These are phyloP conservation scores for Fragaria vesca DNA, from an alignment of 306 rosid species.

Conservation along the genomic window DNA sequence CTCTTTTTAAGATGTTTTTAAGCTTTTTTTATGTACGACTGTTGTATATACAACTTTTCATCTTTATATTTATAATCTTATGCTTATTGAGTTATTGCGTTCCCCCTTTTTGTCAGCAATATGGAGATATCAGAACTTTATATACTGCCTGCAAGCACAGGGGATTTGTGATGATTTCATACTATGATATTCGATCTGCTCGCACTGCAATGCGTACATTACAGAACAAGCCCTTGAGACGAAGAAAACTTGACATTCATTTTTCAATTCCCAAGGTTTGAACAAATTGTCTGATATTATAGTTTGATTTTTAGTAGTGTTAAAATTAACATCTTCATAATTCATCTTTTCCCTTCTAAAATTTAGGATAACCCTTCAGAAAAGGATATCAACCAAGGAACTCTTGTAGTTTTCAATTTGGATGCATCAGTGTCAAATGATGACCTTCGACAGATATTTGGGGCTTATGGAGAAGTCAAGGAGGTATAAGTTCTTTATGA, in stretches of 20 bases:
- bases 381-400: conserved; percentile 93
- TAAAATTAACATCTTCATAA: conserved; percentile 18
- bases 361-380: conserved; percentile 93
- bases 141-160: conserved; percentile 97
- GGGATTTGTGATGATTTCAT: conserved; percentile 96
- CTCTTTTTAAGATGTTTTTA: not conserved
- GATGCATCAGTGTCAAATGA: conserved; percentile 92
- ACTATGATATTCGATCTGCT: conserved; percentile 92
- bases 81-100: conserved; percentile 21
- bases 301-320: conserved; percentile 8
- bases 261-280: conserved; percentile 97
- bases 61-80: conserved; percentile 9
- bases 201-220: conserved; percentile 91
- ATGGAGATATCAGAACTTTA: conserved; percentile 89
- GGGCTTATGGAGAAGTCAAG: conserved; percentile 92
- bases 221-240: conserved; percentile 87
- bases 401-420: conserved; percentile 93
- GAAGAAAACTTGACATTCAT: conserved; percentile 94
- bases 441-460: conserved; percentile 88
- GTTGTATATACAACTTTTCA: not conserved
- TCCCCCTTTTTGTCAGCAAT: conserved; percentile 50
- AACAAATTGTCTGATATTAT: conserved; percentile 9
- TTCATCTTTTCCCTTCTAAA: conserved; percentile 21
- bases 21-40: not conserved
- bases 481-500: conserved; percentile 51